Base-by-base conservation (phyloP, 2,329 filamentous ascomycete genomes). In the Verticillium alfalfae region DNA sequence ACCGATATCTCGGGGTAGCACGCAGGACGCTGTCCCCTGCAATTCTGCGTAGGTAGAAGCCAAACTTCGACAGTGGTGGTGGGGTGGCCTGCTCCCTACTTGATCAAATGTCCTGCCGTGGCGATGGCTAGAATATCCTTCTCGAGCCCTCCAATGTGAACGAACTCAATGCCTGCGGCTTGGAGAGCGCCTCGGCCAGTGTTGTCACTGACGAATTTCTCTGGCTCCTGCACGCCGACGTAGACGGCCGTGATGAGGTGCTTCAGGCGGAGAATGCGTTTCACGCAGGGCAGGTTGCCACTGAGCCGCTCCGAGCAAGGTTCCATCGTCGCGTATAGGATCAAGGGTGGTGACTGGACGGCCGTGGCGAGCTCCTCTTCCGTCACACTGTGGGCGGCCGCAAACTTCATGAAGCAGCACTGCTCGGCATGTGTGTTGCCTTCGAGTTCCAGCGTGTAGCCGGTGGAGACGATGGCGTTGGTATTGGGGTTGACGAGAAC, bases 361-460 rank as follows among this genome's bases (percentile, higher is more conserved):
- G 80, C 74, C 18, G 78, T 70, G 15, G 75, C 75, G 5, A 92
- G 80, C 0, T 76, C 71, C 59, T 85, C 83, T 66, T 90, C 87
- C 0, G 80, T 62, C 0, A 82, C 76, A 2, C 71, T 70, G 61
- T 84, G 72, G 65, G 78, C 68, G 57, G 77, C 69, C 1, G 85
- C 79, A 15, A 88, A 83, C 73, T 99, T 98, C 57, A 88, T 76
- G 61, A 99, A 83, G 71, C 92, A 96, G 74, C 90, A 94, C 77
- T 99, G 93, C 73, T 99, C 95, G 3, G 95, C 95, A 71, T 99
- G 95, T 0, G 95, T 98, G 77, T 99, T 99, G 52, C 94, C 95
- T 0, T 87, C 83, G 4, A 93, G 86, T 75, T 99, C 94, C 62
- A 97, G 83, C 0, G 95, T 97, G 78, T 94, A 98, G 60, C 95